Percentiles rank a stretch among this genome's conserved stretches.
These are phyloP conservation scores for Dioszegia crocea DNA, from an alignment of 768 basidiomycete genomes.

Conservation along the genomic window DNA sequence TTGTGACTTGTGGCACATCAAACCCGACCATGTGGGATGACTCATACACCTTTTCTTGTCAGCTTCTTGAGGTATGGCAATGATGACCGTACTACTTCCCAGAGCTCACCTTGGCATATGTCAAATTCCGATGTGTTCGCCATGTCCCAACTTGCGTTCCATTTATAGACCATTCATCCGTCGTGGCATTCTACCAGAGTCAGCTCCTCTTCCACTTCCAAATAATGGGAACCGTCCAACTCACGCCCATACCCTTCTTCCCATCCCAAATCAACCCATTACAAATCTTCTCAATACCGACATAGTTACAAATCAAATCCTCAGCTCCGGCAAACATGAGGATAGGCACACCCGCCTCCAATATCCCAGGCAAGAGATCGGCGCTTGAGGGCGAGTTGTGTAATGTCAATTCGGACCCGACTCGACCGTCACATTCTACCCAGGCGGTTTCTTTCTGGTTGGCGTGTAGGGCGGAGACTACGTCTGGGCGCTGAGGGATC, in stretches of 20 bases:
- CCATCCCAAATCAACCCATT: conserved; percentile 82
- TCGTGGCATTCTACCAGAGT: conserved; percentile 36
- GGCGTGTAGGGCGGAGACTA: conserved; percentile 79
- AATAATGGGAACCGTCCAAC: too few relatives aligned
- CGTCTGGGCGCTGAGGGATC: conserved; percentile 64
- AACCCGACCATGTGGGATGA: conserved; percentile 86
- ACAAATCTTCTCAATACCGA: conserved; percentile 83
- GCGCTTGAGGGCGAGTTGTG: conserved; percentile 64
- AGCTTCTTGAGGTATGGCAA: not conserved
- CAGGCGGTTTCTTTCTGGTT: conserved; percentile 69
- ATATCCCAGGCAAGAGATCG: conserved; percentile 68
- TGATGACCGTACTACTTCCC: not conserved
- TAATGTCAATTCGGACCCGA: conserved; percentile 63
- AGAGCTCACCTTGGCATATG: conserved; percentile 74
- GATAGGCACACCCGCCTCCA: conserved; percentile 71
- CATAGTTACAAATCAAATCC: conserved; percentile 93
- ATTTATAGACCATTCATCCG: conserved; percentile 59
- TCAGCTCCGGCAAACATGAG: conserved; percentile 91
- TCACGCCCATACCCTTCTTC: conserved; percentile 72
- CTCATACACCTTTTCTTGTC: conserved; percentile 66
- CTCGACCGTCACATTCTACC: conserved; percentile 74
- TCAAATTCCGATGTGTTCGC: conserved; percentile 81
- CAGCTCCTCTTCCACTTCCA: not conserved
- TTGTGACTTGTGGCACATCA: conserved; percentile 79
- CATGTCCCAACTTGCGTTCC: conserved; percentile 79